Percentiles rank a stretch among this genome's conserved stretches.
phyloP scores from a whole-genome alignment of 2,329 filamentous ascomycete genomes.

The Hyphodiscus sp. region DNA sequence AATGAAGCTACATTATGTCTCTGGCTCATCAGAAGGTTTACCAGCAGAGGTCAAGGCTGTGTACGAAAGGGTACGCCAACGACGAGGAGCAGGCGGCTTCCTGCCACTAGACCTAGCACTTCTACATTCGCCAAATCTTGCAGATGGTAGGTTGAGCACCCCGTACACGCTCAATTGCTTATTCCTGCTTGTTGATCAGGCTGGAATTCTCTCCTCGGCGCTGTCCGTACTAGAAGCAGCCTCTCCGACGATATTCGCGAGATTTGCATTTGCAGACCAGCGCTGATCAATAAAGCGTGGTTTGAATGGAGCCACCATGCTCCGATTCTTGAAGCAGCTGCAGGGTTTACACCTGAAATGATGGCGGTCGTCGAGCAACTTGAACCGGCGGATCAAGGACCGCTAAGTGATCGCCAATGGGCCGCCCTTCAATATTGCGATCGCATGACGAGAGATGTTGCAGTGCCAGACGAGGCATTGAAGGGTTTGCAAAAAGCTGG shows the following conservation, averaged over 20 bases:
- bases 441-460: slow-evolving; percentile 69
- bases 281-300: slow-evolving; percentile 74
- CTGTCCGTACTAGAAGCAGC: background rate
- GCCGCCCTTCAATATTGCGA: slow-evolving; percentile 67
- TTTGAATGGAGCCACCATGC: slow-evolving; percentile 77
- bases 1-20: too few species aligned
- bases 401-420: slow-evolving; percentile 52
- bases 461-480: slow-evolving; percentile 62
- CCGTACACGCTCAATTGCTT: too few species aligned
- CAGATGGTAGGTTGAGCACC: too few species aligned
- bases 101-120: too few species aligned
- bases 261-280: slow-evolving; percentile 70
- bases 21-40: too few species aligned
- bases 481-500: slow-evolving; percentile 45
- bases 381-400: slow-evolving; percentile 24
- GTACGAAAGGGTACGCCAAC: too few species aligned
- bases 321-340: slow-evolving; percentile 38
- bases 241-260: slow-evolving; percentile 55
- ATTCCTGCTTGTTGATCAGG: background rate
- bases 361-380: background rate
- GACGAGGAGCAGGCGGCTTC: too few species aligned
- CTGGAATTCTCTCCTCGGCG: background rate
- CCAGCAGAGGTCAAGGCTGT: too few species aligned
- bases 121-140: too few species aligned
- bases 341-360: slow-evolving; percentile 19